These are phyloP conservation scores for Huntiella bhutanensis DNA, from an alignment of 2,329 filamentous ascomycete genomes.

Conservation along the genomic window DNA sequence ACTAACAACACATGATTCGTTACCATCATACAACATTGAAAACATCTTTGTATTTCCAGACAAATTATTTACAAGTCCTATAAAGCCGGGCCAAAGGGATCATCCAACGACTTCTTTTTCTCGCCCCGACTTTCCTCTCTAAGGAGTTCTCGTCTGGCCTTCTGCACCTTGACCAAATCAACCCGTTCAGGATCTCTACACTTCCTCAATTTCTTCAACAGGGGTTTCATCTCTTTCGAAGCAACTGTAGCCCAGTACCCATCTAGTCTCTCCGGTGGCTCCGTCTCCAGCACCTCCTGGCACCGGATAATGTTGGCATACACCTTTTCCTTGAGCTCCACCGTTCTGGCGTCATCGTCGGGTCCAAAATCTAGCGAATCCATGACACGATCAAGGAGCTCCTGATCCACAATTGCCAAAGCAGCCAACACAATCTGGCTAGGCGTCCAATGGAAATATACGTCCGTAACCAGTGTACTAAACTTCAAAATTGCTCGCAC, in stretches of 20 bases:
- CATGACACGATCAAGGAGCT: conserved; percentile 27
- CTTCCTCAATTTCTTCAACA: conserved; percentile 51
- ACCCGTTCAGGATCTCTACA: conserved; percentile 58
- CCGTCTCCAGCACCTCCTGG: conserved; percentile 33
- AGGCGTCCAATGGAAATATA: conserved; percentile 91
- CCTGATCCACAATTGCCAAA: conserved; percentile 53
- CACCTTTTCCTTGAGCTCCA: conserved; percentile 26
- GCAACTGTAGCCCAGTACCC: conserved; percentile 35
- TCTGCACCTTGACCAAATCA: conserved; percentile 51
- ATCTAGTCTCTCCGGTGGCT: conserved; percentile 35
- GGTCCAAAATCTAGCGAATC: conserved; percentile 15
- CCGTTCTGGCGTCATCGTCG: conserved; percentile 12
- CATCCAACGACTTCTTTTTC: conserved; percentile 22
- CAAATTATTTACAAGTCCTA: neutral
- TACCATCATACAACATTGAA: no score
- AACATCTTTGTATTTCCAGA: no score
- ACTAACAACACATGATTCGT: no score
- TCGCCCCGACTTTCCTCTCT: conserved; percentile 25
- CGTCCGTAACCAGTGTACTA: conserved; percentile 72
- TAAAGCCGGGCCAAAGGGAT: conserved; percentile 29
- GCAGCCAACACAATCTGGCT: conserved; percentile 84
- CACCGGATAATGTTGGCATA: conserved; percentile 30
- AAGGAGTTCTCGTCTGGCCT: conserved; percentile 38
- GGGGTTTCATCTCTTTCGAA: conserved; percentile 31
- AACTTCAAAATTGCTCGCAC: conserved; percentile 59